Percentiles rank a stretch among this genome's conserved stretches.
These are phyloP conservation scores for Meyerozyma athensensis DNA, from an alignment of 1,139 yeast species.

Conservation along the genomic window DNA sequence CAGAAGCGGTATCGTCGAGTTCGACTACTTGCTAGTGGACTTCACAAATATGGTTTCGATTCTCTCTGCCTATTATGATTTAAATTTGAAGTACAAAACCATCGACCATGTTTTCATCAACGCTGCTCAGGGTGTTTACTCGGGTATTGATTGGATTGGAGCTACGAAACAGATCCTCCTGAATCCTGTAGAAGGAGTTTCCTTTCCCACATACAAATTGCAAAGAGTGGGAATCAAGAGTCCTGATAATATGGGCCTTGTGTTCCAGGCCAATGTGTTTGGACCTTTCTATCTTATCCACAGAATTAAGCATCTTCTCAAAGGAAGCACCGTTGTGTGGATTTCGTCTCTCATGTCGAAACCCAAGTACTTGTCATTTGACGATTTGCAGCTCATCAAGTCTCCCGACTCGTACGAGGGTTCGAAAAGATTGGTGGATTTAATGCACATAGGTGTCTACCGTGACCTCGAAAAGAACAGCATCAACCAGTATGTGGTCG, in stretches of 20 bases:
- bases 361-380: conserved; percentile 61
- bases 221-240: conserved; percentile 74
- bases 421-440: conserved; percentile 82
- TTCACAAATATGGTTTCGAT: conserved; percentile 89
- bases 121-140: conserved; percentile 85
- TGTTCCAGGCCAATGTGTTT: conserved; percentile 92
- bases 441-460: conserved; percentile 71
- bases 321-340: conserved; percentile 73
- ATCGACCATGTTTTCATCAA: conserved; percentile 79
- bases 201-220: conserved; percentile 78
- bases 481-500: conserved; percentile 71
- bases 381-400: conserved; percentile 68
- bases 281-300: conserved; percentile 86
- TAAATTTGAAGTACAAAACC: conserved; percentile 55
- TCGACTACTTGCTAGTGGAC: conserved; percentile 82
- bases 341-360: conserved; percentile 77
- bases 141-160: conserved; percentile 79
- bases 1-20: conserved; percentile 60
- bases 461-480: conserved; percentile 42
- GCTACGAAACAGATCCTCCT: conserved; percentile 63
- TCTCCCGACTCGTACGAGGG: conserved; percentile 81
- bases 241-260: conserved; percentile 71
- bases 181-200: conserved; percentile 73
- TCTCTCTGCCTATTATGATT: conserved; percentile 66
- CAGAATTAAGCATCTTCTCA: conserved; percentile 50